Evolutionary conservation across 345 rosid genomes (phyloP).

Genomic region (Erodium maritimum): DNA sequence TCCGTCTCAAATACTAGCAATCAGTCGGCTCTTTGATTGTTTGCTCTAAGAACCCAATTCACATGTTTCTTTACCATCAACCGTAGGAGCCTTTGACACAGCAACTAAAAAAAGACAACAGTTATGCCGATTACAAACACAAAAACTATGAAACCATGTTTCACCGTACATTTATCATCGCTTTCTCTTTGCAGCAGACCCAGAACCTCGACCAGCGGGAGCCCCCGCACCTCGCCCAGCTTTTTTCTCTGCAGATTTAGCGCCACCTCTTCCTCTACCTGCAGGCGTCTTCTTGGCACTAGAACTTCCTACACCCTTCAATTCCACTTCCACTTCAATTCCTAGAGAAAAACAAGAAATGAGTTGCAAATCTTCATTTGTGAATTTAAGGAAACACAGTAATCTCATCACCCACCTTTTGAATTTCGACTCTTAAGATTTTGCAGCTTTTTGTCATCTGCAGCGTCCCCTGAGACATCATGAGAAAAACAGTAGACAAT

Average conservation of each 20-base stretch:
- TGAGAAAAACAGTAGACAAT: neutral
- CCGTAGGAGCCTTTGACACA: too few species aligned
- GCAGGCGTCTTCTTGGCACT: conserved; percentile 36
- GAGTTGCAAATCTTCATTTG: neutral
- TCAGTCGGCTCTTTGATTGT: too few species aligned
- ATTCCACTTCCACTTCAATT: conserved; percentile 64
- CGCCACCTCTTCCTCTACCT: conserved; percentile 52
- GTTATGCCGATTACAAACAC: too few species aligned
- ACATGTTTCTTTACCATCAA: too few species aligned
- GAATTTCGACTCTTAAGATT: conserved; percentile 60
- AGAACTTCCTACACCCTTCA: conserved; percentile 44
- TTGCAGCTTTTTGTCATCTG: conserved; percentile 50
- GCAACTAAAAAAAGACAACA: too few species aligned
- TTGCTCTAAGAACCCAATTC: too few species aligned
- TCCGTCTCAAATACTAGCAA: too few species aligned
- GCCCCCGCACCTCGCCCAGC: conserved; percentile 30
- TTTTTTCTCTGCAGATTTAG: conserved; percentile 22
- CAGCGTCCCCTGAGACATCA: conserved; percentile 28
- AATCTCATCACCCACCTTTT: conserved; percentile 32
- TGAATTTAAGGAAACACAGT: too few species aligned
- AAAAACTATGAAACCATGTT: too few species aligned
- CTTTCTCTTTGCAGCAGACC: conserved; percentile 55
- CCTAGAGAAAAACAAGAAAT: conserved; percentile 24
- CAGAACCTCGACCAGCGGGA: conserved; percentile 27
- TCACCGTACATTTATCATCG: conserved; percentile 21